A percentile compares a stretch with the other conserved stretches of the same genome.
Conservation (phyloP, 1,139 yeast species). For the Yamadazyma diospyri region DNA sequence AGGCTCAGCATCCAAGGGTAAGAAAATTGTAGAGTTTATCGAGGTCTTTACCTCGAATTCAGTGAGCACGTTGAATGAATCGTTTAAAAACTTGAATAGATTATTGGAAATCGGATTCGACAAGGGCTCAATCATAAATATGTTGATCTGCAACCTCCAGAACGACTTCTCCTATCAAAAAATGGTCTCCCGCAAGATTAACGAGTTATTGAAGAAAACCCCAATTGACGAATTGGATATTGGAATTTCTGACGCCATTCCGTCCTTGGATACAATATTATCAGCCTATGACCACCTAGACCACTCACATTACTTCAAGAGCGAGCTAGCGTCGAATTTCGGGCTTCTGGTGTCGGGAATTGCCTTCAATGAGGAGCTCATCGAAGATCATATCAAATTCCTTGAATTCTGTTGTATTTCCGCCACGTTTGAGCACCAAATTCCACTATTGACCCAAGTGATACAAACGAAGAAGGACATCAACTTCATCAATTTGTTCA, state of each 20-base stretch:
- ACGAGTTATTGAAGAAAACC: conserved; percentile 5
- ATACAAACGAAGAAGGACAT: conserved; percentile 10
- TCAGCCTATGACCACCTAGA: conserved; percentile 12
- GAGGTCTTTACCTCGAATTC: conserved; percentile 40
- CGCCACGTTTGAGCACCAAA: not conserved
- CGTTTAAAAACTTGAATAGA: conserved; percentile 18
- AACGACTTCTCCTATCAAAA: conserved; percentile 35
- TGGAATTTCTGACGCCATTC: conserved; percentile 3
- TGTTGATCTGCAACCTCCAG: conserved; percentile 23
- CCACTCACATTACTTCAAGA: conserved; percentile 9
- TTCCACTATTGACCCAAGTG: conserved; percentile 4
- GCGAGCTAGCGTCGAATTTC: conserved; percentile 8
- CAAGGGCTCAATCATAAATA: conserved; percentile 22
- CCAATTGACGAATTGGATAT: conserved; percentile 6
- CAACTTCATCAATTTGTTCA: conserved; percentile 19
- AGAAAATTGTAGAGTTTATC: conserved; percentile 47
- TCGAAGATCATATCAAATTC: conserved; percentile 12
- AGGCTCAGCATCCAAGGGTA: conserved; percentile 23
- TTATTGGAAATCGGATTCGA: conserved; percentile 29
- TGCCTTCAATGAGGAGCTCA: conserved; percentile 7
- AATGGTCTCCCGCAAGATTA: conserved; percentile 10
- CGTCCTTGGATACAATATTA: conserved; percentile 15
- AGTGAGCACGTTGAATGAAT: conserved; percentile 23
- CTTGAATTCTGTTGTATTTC: conserved; percentile 4
- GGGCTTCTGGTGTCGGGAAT: not conserved